Conservation (phyloP, 2,329 filamentous ascomycete genomes). For the Aureobasidium mangrovei region DNA sequence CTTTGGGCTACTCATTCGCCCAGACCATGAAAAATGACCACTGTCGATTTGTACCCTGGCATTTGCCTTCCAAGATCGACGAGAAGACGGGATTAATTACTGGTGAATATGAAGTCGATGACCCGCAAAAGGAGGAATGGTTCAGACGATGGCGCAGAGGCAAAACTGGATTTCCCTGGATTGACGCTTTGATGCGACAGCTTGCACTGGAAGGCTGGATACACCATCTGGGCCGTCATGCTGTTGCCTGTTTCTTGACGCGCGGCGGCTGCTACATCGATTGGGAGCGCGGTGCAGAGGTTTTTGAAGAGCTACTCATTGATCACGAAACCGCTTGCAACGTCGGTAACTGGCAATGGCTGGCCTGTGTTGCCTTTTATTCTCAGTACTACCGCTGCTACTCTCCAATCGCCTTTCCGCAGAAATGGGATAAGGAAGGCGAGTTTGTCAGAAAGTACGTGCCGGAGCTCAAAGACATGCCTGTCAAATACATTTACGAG, state of each 20-base stretch:
- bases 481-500: constrained; percentile 68
- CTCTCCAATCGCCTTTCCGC: constrained; percentile 60
- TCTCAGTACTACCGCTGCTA: constrained; percentile 64
- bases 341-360: constrained; percentile 70
- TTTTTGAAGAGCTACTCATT: constrained; percentile 67
- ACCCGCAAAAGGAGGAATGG: constrained; percentile 52
- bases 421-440: constrained; percentile 67
- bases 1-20: constrained; percentile 53
- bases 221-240: constrained; percentile 67
- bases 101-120: constrained; percentile 56
- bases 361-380: constrained; percentile 68
- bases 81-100: constrained; percentile 42
- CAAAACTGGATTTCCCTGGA: constrained; percentile 68
- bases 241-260: constrained; percentile 75
- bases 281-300: constrained; percentile 70
- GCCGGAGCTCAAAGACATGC: constrained; percentile 54
- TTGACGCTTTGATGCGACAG: constrained; percentile 73
- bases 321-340: constrained; percentile 70
- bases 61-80: constrained; percentile 55
- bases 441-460: constrained; percentile 55
- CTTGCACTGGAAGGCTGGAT: constrained; percentile 66
- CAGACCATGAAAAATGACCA: constrained; percentile 58
- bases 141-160: constrained; percentile 62
- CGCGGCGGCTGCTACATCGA: constrained; percentile 68
- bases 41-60: constrained; percentile 71